Percentiles rank a stretch among this genome's conserved stretches.
These are phyloP conservation scores for baker's yeast (Saccharomyces cerevisiae) DNA, from an alignment of 805 yeast genomes.

Conservation along the genomic window DNA sequence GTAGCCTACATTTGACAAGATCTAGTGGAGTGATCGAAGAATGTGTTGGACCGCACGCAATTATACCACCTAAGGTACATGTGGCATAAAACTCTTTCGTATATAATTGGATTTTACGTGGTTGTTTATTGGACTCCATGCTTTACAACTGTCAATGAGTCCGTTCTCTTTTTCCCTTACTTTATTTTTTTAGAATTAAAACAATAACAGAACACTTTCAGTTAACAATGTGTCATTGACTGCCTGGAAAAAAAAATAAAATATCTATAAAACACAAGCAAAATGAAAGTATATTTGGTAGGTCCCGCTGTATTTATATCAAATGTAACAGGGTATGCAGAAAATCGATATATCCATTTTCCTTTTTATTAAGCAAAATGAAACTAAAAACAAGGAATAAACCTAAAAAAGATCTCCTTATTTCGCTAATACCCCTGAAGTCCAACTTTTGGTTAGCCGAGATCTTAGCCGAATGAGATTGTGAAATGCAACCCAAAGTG, in stretches of 20 bases:
- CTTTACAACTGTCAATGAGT: neutral
- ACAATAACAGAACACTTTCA: neutral
- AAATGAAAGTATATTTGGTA: neutral
- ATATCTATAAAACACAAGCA: neutral
- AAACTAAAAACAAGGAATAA: neutral
- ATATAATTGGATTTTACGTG: slow-evolving; percentile 17
- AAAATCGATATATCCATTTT: neutral
- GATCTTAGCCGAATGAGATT: neutral
- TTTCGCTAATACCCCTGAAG: neutral
- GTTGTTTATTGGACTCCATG: slow-evolving; percentile 1
- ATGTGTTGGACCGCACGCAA: slow-evolving; percentile 97
- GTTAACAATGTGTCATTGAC: neutral
- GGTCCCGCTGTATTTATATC: neutral
- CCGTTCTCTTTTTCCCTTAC: neutral
- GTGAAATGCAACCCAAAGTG: neutral
- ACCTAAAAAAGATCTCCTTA: neutral
- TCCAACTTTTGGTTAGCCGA: neutral
- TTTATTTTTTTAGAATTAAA: neutral
- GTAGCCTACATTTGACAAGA: slow-evolving; percentile 87
- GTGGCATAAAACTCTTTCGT: slow-evolving; percentile 30
- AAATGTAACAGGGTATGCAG: neutral
- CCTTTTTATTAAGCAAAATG: neutral
- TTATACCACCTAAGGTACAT: slow-evolving; percentile 51
- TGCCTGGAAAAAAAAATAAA: neutral
- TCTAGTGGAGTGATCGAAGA: slow-evolving; percentile 89